Evolutionary conservation across 1,139 yeast species (phyloP), one percentile per base, ranked within the genome.

Genomic region (Blastobotrys serpentis): DNA sequence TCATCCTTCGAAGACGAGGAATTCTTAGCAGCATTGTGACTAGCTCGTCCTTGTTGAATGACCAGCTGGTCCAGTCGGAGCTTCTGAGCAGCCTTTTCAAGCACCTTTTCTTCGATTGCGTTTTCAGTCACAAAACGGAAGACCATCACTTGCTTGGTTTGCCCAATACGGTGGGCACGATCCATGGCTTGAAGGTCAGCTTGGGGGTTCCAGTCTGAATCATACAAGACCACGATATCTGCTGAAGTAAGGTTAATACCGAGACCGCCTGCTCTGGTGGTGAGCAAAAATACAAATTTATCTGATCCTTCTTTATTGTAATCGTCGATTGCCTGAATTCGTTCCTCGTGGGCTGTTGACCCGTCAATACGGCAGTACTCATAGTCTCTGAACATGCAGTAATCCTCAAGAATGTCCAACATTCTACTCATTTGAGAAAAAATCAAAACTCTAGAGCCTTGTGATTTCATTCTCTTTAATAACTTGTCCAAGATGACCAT

Each of bases 171-270:
- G 67, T 92, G 98, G 0, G 98, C 98, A 65, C 98, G 79, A 68
- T 92, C 98, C 98, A 92, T 92, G 2, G 98, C 98, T 69, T 92
- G 98, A 62, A 92, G 75, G 73, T 92, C 98, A 0, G 98, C 98
- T 66, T 92, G 98, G 2, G 98, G 98, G 64, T 92, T 92, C 98
- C 98, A 92, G 69, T 92, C 98, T 1, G 96, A 86, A 68, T 92
- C 98, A 63, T 82, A 92, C 37, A 92, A 69, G 5, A 92, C 80
- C 45, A 92, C 98, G 46, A 85, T 78, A 66, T 92, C 98, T 0
- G 98, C 98, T 17, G 86, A 78, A 0, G 97, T 90, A 64, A 92
- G 76, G 63, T 92, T 92, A 62, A 92, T 92, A 62, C 98, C 98
- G 50, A 92, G 75, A 8, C 98, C 98, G 67, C 98, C 98, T 8